Base-by-base conservation (phyloP, 2,329 filamentous ascomycete species). In the Penicillium sp. region DNA sequence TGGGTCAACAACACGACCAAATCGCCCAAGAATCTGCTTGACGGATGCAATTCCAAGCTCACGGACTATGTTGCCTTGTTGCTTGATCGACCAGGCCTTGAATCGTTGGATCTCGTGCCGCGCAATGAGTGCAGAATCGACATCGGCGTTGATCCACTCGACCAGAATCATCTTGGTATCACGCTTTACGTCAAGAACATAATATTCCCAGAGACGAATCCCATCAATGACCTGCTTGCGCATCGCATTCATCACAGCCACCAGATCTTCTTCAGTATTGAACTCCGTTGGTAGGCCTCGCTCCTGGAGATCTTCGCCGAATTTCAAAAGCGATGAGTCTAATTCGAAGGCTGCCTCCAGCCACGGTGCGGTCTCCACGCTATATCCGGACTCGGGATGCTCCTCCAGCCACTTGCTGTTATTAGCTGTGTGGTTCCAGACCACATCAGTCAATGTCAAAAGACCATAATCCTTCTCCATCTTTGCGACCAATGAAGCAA, bases 381-480 rank as follows among this genome's bases (percentile, higher is more conserved):
- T 99, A 80, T 99, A 99, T 14, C 94, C 94, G 41, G 91, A 89
- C 65, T 99, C 94, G 0, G 95, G 94, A 68, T 99, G 93, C 56
- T 95, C 88, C 69, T 95, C 82, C 10, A 99, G 82, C 94, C 94
- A 99, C 65, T 88, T 84, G 74, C 89, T 95, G 75, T 97, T 97
- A 77, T 97, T 84, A 7, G 94, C 93, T 4, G 94, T 99, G 76
- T 99, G 94, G 69, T 99, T 99, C 79, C 94, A 91, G 41, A 99
- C 95, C 58, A 99, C 93, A 71, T 99, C 94, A 1, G 93, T 97
- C 76, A 99, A 76, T 58, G 90, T 91, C 53, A 99, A 80, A 50
- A 99, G 78, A 2, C 89, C 89, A 72, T 95, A 86, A 48, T 96
- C 86, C 47, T 86, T 81, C 73, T 97, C 90, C 81, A 99, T 88